phyloP scores from a whole-genome alignment of 169 alveolate species.

The Plasmodium cynomolgi region DNA sequence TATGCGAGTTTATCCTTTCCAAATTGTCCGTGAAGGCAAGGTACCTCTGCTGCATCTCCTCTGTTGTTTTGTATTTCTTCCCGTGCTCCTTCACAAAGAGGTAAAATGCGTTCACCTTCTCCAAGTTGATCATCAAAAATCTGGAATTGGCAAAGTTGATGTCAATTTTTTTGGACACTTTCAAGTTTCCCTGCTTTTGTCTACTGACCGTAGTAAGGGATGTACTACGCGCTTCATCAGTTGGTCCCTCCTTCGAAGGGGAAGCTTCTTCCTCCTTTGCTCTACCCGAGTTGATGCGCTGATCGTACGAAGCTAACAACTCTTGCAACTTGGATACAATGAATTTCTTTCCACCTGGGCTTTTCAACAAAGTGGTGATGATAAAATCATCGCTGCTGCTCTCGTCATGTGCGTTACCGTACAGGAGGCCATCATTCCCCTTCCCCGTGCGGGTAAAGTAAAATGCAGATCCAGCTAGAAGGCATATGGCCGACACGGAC shows the following conservation, averaged over 20 bases:
- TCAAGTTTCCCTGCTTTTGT: constrained; percentile 23
- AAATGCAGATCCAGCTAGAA: neutral
- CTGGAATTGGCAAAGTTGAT: neutral
- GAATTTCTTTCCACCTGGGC: constrained; percentile 40
- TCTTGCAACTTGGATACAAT: constrained; percentile 56
- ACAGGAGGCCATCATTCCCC: neutral
- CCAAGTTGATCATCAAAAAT: constrained; percentile 62
- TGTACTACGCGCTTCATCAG: neutral
- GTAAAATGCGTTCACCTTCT: constrained; percentile 49
- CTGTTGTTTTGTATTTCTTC: constrained; percentile 18
- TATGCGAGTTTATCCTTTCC: constrained; percentile 54
- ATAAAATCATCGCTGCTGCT: constrained; percentile 22
- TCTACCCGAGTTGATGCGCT: neutral
- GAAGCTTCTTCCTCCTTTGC: neutral
- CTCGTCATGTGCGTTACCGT: neutral
- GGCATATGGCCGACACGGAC: constrained; percentile 1
- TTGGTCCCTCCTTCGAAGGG: neutral
- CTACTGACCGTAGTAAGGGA: neutral
- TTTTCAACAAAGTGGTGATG: constrained; percentile 25
- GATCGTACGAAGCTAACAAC: neutral
- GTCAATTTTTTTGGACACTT: neutral
- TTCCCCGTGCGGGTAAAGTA: constrained; percentile 8
- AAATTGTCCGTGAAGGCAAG: constrained; percentile 32
- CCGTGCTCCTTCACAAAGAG: constrained; percentile 29
- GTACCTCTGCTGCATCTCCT: constrained; percentile 57